phyloP scores from a whole-genome alignment of 306 rosid genomes.

The Phaseolus lunatus region DNA sequence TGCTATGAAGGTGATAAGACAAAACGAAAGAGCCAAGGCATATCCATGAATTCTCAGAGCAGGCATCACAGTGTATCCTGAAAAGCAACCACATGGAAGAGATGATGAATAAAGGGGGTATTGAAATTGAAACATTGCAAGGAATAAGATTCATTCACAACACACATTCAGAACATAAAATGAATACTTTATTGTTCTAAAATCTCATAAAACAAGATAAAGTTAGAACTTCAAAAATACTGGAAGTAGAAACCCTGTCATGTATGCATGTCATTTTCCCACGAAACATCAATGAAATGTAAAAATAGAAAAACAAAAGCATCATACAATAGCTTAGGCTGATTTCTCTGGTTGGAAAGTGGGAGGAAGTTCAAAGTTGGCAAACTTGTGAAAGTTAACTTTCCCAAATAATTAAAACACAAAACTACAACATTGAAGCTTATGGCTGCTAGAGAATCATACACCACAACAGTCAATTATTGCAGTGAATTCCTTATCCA shows the following conservation, averaged over 20 bases:
- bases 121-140: slow-evolving; percentile 11
- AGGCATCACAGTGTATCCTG: slow-evolving; percentile 60
- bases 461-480: slow-evolving; percentile 6
- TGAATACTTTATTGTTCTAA: neutral
- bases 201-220: slow-evolving; percentile 12
- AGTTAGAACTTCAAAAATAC: neutral
- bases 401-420: slow-evolving; percentile 36
- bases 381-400: slow-evolving; percentile 12
- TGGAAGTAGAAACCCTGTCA: neutral
- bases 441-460: neutral
- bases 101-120: neutral
- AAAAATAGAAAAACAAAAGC: neutral
- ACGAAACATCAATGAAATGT: slow-evolving; percentile 15
- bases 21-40: slow-evolving; percentile 53
- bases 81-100: slow-evolving; percentile 27
- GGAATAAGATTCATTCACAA: slow-evolving; percentile 12
- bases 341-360: slow-evolving; percentile 18
- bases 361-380: slow-evolving; percentile 2
- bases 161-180: slow-evolving; percentile 18
- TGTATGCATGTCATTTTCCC: slow-evolving; percentile 31
- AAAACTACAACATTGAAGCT: neutral
- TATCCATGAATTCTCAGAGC: slow-evolving; percentile 54
- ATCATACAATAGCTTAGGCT: slow-evolving; percentile 3
- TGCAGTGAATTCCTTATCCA: slow-evolving; percentile 19
- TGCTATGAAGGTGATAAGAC: slow-evolving; percentile 46